Conservation (phyloP, 352 stramenopile species). For the Pelagophyceae sp. region DNA sequence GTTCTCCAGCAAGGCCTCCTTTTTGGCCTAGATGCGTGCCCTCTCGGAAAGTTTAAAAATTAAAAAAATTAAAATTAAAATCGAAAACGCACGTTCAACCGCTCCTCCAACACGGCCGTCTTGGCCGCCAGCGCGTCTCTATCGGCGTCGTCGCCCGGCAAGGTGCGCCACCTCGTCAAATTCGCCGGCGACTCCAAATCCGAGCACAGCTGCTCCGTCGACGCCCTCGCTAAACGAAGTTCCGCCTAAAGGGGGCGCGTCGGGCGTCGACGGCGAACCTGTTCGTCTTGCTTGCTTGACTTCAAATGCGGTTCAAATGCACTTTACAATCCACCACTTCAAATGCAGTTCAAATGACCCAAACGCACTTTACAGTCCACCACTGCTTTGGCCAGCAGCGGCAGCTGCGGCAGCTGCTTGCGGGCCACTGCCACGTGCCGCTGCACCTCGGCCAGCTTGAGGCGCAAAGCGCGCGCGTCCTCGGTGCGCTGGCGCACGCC, state of each 20-base stretch:
- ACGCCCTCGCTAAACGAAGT: conserved; percentile 64
- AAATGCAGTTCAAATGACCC: too few species aligned
- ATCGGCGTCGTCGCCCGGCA: conserved; percentile 75
- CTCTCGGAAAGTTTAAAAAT: too few species aligned
- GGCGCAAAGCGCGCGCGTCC: conserved; percentile 60
- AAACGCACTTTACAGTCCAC: too few species aligned
- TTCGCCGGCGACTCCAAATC: conserved; percentile 81
- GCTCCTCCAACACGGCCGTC: conserved; percentile 38
- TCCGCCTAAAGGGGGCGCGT: conserved; percentile 63
- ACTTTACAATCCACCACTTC: too few species aligned
- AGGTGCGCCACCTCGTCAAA: conserved; percentile 64
- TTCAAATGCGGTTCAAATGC: too few species aligned
- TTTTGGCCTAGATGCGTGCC: conserved; percentile 76
- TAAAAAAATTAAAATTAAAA: too few species aligned
- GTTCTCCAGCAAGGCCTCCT: conserved; percentile 82
- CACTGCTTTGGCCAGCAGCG: conserved; percentile 65
- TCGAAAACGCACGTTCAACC: too few species aligned
- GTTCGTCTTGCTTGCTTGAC: too few species aligned
- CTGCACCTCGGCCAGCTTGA: conserved; percentile 59
- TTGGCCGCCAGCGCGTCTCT: conserved; percentile 71
- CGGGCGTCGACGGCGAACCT: too few species aligned
- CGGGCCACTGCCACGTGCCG: conserved; percentile 60
- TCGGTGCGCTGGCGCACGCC: conserved; percentile 66
- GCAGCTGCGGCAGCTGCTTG: conserved; percentile 60
- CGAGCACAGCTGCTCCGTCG: conserved; percentile 72